Percentiles rank a stretch among this genome's conserved stretches.
These are phyloP conservation scores for Fusarium subtropicale DNA, from an alignment of 2,329 filamentous ascomycete species.

Conservation along the genomic window DNA sequence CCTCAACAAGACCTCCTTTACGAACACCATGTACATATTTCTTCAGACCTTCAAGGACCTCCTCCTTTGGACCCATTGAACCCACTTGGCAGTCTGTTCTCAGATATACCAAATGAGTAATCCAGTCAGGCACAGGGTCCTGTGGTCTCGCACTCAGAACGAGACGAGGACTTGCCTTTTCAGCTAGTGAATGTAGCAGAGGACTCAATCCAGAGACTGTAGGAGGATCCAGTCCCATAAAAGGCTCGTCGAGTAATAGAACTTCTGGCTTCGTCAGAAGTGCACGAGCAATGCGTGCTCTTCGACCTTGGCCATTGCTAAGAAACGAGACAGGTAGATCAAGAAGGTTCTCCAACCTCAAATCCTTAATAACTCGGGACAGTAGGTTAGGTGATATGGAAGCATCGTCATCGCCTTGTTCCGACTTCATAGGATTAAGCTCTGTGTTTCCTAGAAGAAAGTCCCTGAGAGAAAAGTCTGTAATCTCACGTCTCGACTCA, in stretches of 20 bases:
- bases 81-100: slow-evolving; percentile 74
- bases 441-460: slow-evolving; percentile 86
- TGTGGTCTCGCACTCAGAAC: slow-evolving; percentile 85
- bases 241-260: slow-evolving; percentile 90
- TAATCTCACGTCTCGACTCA: slow-evolving; percentile 86
- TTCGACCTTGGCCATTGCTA: slow-evolving; percentile 91
- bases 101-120: slow-evolving; percentile 83
- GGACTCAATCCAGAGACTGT: slow-evolving; percentile 78
- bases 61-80: slow-evolving; percentile 72
- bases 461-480: slow-evolving; percentile 85
- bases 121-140: slow-evolving; percentile 89
- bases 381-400: slow-evolving; percentile 65
- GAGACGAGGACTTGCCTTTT: slow-evolving; percentile 74
- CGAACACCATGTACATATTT: slow-evolving; percentile 61
- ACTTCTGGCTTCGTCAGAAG: slow-evolving; percentile 83
- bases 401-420: slow-evolving; percentile 55
- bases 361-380: slow-evolving; percentile 72
- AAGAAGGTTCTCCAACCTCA: slow-evolving; percentile 76
- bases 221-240: slow-evolving; percentile 93
- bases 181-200: slow-evolving; percentile 76
- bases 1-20: slow-evolving; percentile 58
- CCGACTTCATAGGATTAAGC: slow-evolving; percentile 73
- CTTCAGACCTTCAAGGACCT: slow-evolving; percentile 67
- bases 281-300: slow-evolving; percentile 89
- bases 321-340: slow-evolving; percentile 88